Evolutionary conservation across 192 early-diverging fungal species (phyloP).

Genomic region (Ambispora gerdemannii): DNA sequence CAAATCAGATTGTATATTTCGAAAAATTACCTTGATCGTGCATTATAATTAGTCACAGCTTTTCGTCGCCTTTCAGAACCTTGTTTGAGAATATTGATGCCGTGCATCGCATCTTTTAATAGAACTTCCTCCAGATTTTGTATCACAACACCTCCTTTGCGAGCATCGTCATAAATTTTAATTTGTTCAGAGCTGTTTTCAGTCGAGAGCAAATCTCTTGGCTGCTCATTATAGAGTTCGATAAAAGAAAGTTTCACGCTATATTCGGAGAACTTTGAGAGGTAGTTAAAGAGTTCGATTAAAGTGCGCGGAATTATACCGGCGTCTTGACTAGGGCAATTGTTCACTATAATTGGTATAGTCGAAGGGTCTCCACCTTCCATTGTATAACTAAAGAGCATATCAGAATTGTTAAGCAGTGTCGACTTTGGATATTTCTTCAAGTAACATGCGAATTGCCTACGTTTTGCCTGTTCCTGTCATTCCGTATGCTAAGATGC

Average conservation of each 20-base stretch:
- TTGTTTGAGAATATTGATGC: conserved; percentile 65
- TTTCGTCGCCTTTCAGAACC: conserved; percentile 73
- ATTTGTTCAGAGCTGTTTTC: conserved; percentile 53
- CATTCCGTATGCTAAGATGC: conserved; percentile 82
- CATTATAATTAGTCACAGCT: conserved; percentile 87
- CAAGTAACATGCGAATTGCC: neutral
- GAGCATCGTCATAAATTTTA: conserved; percentile 69
- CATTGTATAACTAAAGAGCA: conserved; percentile 72
- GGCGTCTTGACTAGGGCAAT: conserved; percentile 46
- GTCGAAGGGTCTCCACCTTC: conserved; percentile 71
- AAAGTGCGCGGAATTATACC: conserved; percentile 92
- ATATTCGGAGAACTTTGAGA: conserved; percentile 68
- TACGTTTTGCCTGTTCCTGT: conserved; percentile 95
- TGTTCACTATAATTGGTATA: conserved; percentile 38
- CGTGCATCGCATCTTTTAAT: conserved; percentile 71
- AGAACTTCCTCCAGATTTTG: conserved; percentile 80
- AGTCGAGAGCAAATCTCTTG: conserved; percentile 80
- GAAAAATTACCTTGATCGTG: conserved; percentile 64
- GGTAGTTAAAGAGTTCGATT: conserved; percentile 68
- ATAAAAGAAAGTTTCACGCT: conserved; percentile 82
- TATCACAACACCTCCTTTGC: conserved; percentile 70
- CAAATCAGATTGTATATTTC: neutral
- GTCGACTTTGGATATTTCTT: neutral
- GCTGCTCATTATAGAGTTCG: conserved; percentile 95
- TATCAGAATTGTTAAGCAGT: neutral